Conservation (phyloP, 208 protist species). For the Acanthamoeba healyi region DNA sequence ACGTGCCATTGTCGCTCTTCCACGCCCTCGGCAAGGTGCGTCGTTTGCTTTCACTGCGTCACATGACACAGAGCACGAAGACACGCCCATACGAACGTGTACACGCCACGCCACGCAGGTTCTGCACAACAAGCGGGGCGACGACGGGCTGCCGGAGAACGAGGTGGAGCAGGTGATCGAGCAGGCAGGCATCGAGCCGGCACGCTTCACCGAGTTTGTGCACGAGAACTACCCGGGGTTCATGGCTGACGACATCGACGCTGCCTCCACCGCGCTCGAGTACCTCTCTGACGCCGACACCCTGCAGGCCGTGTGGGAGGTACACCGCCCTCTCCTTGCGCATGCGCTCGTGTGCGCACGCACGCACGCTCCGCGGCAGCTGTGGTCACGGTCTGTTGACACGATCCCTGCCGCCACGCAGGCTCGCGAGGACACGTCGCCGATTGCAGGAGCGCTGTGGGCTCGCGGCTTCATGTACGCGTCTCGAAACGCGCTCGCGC, state of each 20-base stretch:
- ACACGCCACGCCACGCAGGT: background rate
- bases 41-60: no score
- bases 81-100: background rate
- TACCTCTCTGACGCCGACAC: constrained; percentile 53
- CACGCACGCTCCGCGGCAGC: background rate
- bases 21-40: constrained; percentile 45
- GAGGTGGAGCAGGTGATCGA: constrained; percentile 29
- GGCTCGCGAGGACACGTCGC: background rate
- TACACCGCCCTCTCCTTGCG: background rate
- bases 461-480: background rate
- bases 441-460: background rate
- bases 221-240: constrained; percentile 54
- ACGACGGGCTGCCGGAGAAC: constrained; percentile 11
- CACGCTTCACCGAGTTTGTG: constrained; percentile 41
- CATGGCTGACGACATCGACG: constrained; percentile 1
- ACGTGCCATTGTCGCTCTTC: constrained; percentile 41
- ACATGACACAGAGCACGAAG: background rate
- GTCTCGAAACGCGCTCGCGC: background rate
- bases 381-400: no score
- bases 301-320: constrained; percentile 18
- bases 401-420: background rate
- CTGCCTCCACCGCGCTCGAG: background rate
- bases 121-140: background rate
- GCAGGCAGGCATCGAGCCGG: background rate
- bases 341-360: background rate